phyloP scores from a whole-genome alignment of 441 rosid species.

The Erodium texanum region DNA sequence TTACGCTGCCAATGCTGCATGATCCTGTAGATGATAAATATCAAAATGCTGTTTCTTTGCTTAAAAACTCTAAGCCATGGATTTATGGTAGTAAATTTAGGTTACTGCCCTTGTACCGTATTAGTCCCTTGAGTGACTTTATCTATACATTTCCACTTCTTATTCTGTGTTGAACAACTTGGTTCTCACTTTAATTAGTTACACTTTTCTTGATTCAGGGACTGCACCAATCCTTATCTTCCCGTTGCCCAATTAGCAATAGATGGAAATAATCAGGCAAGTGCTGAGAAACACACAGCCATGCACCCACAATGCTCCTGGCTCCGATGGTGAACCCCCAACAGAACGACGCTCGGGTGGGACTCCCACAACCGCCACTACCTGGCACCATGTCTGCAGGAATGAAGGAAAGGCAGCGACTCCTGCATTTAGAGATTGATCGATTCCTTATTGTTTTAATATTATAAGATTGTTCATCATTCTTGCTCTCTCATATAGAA shows the following conservation, averaged over 20 bases:
- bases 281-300: not conserved
- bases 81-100: no score
- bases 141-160: not conserved
- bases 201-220: conserved; percentile 43
- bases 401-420: no score
- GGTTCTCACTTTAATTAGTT: not conserved
- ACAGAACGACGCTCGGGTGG: no score
- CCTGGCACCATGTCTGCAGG: not conserved
- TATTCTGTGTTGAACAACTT: not conserved
- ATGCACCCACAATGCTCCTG: not conserved
- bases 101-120: no score
- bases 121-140: no score
- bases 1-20: not conserved
- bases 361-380: no score
- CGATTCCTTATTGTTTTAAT: no score
- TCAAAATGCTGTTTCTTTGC: not conserved
- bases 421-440: no score
- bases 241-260: conserved; percentile 89
- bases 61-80: not conserved
- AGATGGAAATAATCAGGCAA: conserved; percentile 78
- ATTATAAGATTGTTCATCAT: no score
- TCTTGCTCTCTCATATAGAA: not conserved
- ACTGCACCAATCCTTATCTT: conserved; percentile 46
- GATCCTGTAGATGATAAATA: not conserved
- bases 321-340: no score